These are phyloP conservation scores for Oligophagozyma castellii DNA, from an alignment of 1,139 yeast genomes.

Conservation along the genomic window DNA sequence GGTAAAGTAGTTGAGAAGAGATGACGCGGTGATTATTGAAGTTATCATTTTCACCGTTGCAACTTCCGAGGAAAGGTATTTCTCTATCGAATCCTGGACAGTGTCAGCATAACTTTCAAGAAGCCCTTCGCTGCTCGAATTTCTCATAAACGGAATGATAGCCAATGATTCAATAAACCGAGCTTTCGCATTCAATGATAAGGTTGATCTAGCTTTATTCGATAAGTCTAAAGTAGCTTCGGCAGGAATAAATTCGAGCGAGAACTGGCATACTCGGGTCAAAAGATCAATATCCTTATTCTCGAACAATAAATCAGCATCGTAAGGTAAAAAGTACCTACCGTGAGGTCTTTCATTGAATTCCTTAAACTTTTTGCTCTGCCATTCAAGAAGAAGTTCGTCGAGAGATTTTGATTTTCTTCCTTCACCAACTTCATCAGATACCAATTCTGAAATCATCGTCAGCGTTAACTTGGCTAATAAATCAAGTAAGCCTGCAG, in stretches of 20 bases:
- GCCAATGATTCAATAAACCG: slow-evolving; percentile 15
- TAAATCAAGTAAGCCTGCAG: slow-evolving; percentile 13
- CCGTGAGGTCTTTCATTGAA: slow-evolving; percentile 1
- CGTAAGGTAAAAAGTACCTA: neutral
- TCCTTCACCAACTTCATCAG: slow-evolving; percentile 4
- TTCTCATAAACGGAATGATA: slow-evolving; percentile 10
- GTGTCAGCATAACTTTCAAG: slow-evolving; percentile 9
- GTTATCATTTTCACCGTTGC: slow-evolving; percentile 26
- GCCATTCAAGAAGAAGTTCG: slow-evolving; percentile 11
- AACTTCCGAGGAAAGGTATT: slow-evolving; percentile 12
- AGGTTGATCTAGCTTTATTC: slow-evolving; percentile 15
- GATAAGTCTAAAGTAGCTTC: slow-evolving; percentile 11
- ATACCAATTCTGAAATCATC: slow-evolving; percentile 7
- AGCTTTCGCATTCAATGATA: slow-evolving; percentile 13
- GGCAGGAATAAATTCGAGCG: slow-evolving; percentile 6
- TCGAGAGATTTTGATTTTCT: slow-evolving; percentile 6
- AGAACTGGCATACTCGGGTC: slow-evolving; percentile 8
- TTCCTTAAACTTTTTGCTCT: slow-evolving; percentile 7
- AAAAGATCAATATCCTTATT: neutral
- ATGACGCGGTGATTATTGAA: slow-evolving; percentile 23
- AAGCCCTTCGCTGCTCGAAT: slow-evolving; percentile 5
- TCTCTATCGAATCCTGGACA: slow-evolving; percentile 11
- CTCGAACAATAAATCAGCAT: slow-evolving; percentile 1
- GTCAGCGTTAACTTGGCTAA: slow-evolving; percentile 16
- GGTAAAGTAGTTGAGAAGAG: slow-evolving; percentile 21